Evolutionary conservation across 495 filamentous ascomycete species (phyloP).

Genomic region (Stereocaulon alpinum): DNA sequence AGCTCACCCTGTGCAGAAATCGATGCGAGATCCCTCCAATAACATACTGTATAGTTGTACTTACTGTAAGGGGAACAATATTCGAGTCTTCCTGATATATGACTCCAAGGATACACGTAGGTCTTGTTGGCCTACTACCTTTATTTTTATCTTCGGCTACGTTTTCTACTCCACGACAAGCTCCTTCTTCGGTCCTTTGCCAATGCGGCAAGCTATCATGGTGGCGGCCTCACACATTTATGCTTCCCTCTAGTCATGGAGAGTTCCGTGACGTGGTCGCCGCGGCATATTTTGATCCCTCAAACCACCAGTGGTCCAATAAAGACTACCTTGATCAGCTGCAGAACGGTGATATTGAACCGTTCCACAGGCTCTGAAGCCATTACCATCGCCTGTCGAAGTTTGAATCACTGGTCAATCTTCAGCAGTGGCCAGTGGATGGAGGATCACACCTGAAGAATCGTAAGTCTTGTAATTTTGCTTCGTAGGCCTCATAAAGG

Average conservation of each 20-base stretch:
- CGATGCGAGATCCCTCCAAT: no score
- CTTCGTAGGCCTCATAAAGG: no score
- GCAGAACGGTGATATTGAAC: constrained; percentile 12
- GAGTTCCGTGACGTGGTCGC: constrained; percentile 18
- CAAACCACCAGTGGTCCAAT: constrained; percentile 1
- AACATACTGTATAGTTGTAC: no score
- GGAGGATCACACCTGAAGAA: no score
- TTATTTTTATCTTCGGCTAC: constrained; percentile 20
- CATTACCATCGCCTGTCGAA: no score
- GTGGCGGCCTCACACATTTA: constrained; percentile 7
- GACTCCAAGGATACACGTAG: constrained; percentile 1
- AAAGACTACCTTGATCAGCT: neutral
- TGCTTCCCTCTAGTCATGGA: neutral
- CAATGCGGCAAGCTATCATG: neutral
- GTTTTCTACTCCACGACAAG: constrained; percentile 12
- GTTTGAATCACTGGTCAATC: no score
- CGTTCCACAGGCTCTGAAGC: constrained; percentile 11
- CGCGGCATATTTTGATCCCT: constrained; percentile 17
- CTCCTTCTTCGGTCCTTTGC: neutral
- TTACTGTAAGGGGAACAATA: no score
- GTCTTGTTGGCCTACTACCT: constrained; percentile 19
- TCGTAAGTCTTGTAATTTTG: no score
- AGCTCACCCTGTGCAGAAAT: no score
- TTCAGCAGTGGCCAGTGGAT: no score
- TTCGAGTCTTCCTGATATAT: no score